Percentiles rank a stretch among this genome's conserved stretches.
These are phyloP conservation scores for Urochloa ruziziensis DNA, from an alignment of 176 grass and related monocot genomes.

Conservation along the genomic window DNA sequence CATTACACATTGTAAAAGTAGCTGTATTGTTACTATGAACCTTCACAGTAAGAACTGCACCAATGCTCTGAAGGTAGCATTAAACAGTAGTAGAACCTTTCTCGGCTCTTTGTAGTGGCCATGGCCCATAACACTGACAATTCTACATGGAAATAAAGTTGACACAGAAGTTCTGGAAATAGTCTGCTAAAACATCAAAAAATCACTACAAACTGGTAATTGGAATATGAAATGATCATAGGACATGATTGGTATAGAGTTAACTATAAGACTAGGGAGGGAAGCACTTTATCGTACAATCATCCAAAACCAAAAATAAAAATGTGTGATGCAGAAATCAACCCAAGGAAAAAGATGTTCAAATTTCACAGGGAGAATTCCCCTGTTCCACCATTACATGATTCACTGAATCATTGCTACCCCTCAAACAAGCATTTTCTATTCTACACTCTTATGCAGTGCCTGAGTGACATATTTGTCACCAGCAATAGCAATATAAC, in stretches of 20 bases:
- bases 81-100: constrained; percentile 3
- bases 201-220: neutral
- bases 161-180: neutral
- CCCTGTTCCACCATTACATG: neutral
- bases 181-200: neutral
- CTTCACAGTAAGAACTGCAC: constrained; percentile 10
- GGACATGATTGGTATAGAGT: neutral
- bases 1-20: constrained; percentile 14
- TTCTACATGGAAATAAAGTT: neutral
- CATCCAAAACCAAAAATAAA: neutral
- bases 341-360: neutral
- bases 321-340: neutral
- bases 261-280: neutral
- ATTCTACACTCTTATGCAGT: neutral
- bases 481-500: neutral
- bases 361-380: neutral
- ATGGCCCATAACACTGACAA: constrained; percentile 14
- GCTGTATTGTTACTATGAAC: constrained; percentile 11
- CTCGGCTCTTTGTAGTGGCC: neutral
- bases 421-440: neutral
- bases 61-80: neutral
- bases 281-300: neutral
- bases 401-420: neutral
- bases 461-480: neutral
- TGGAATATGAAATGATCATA: neutral